A percentile compares a stretch with the other conserved stretches of the same genome.
These are phyloP conservation scores for Schizophyllum amplum DNA, from an alignment of 1,284 basidiomycete genomes.

Conservation along the genomic window DNA sequence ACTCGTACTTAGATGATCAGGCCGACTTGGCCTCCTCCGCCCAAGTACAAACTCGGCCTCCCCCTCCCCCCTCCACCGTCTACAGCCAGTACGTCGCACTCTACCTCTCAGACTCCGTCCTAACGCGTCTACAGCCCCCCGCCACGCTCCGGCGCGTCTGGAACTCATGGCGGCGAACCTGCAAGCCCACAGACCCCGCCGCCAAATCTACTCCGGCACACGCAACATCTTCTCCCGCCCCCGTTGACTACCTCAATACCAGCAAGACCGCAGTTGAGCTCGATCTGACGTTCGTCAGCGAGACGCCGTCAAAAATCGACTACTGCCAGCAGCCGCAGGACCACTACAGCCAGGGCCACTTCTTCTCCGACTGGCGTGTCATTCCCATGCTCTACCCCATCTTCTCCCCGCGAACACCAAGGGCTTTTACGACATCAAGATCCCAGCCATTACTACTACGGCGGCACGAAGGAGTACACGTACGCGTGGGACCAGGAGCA, in stretches of 20 bases:
- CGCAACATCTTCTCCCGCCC: not conserved
- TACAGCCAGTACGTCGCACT: too few relatives aligned
- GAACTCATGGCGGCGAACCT: conserved; percentile 92
- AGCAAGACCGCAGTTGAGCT: not conserved
- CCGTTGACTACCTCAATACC: not conserved
- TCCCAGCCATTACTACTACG: conserved; percentile 92
- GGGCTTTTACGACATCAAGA: conserved; percentile 84
- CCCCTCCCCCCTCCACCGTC: too few relatives aligned
- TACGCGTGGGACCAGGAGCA: conserved; percentile 85
- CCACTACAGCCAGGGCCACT: conserved; percentile 79
- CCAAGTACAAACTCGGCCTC: too few relatives aligned
- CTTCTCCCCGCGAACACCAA: conserved; percentile 78
- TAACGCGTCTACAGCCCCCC: conserved; percentile 44
- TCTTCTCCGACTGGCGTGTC: conserved; percentile 94
- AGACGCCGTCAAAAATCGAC: conserved; percentile 41
- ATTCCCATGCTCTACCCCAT: conserved; percentile 82
- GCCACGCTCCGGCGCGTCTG: conserved; percentile 77
- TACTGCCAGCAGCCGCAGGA: conserved; percentile 80
- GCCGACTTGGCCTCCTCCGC: too few relatives aligned
- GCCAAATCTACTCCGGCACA: conserved; percentile 69
- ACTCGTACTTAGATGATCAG: too few relatives aligned
- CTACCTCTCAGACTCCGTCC: not conserved
- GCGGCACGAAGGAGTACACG: conserved; percentile 66
- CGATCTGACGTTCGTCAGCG: conserved; percentile 60
- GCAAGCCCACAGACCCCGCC: conserved; percentile 73